These are phyloP conservation scores for Pilasporangium apinafurcum DNA, from an alignment of 352 stramenopile species.

Conservation along the genomic window DNA sequence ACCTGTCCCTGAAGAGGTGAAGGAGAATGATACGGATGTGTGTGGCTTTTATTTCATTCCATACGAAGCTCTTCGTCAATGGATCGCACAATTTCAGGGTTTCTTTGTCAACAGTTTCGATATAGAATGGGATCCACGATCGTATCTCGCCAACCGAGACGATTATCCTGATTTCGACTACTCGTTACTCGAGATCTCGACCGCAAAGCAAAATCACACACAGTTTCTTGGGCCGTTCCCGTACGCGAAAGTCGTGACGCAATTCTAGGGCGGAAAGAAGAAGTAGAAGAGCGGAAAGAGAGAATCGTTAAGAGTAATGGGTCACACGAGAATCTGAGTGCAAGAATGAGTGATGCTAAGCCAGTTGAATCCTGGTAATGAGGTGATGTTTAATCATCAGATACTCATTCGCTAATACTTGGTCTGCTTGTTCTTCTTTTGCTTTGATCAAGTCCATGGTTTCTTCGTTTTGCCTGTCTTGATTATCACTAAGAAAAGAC, in stretches of 20 bases:
- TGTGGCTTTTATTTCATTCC: conserved; percentile 85
- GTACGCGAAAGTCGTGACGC: conserved; percentile 54
- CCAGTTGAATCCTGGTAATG: too few species aligned
- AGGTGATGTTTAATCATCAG: too few species aligned
- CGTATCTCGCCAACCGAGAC: conserved; percentile 54
- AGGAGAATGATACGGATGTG: conserved; percentile 69
- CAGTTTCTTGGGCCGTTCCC: conserved; percentile 71
- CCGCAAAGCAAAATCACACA: conserved; percentile 63
- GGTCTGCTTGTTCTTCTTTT: too few species aligned
- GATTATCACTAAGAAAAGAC: too few species aligned
- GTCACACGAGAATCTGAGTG: not conserved
- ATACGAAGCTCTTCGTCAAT: conserved; percentile 65
- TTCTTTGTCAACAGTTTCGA: conserved; percentile 85
- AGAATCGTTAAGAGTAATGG: too few species aligned
- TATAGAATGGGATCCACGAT: conserved; percentile 61
- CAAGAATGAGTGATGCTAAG: too few species aligned
- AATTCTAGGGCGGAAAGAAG: conserved; percentile 11
- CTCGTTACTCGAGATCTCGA: conserved; percentile 51
- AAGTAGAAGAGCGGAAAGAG: not conserved
- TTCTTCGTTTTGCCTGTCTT: too few species aligned
- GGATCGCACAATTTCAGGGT: conserved; percentile 72
- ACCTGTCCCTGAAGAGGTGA: conserved; percentile 43
- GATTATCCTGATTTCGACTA: conserved; percentile 53
- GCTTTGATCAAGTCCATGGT: too few species aligned
- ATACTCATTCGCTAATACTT: too few species aligned